These are phyloP conservation scores for Coemansia javaensis DNA, from an alignment of 192 early-diverging fungal species.

Conservation along the genomic window DNA sequence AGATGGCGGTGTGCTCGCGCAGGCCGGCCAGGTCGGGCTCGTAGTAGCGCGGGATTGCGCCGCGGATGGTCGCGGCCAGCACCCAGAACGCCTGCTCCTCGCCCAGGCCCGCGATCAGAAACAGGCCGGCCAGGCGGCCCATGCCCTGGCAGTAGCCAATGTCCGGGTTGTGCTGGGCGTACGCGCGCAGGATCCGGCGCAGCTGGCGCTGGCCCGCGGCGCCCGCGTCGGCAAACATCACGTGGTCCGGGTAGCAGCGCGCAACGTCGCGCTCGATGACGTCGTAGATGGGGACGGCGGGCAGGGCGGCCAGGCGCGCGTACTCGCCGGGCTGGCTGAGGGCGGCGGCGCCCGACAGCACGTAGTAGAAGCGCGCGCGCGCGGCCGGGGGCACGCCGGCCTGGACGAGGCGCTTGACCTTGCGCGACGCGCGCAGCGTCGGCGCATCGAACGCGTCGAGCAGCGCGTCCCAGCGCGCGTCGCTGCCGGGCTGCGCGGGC, in stretches of 20 bases:
- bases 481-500: slow-evolving; percentile 14
- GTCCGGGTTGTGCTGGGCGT: slow-evolving; percentile 77
- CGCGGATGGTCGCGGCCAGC: slow-evolving; percentile 68
- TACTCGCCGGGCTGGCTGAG: slow-evolving; percentile 23
- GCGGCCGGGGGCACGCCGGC: slow-evolving; percentile 24
- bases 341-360: slow-evolving; percentile 22
- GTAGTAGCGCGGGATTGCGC: slow-evolving; percentile 77
- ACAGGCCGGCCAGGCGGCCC: slow-evolving; percentile 86
- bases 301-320: slow-evolving; percentile 17
- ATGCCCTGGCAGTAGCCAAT: slow-evolving; percentile 97
- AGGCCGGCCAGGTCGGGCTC: slow-evolving; percentile 67
- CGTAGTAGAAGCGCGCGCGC: slow-evolving; percentile 41
- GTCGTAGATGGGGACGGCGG: slow-evolving; percentile 63
- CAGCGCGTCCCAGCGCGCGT: slow-evolving; percentile 32
- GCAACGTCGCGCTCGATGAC: slow-evolving; percentile 87
- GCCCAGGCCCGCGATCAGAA: slow-evolving; percentile 77
- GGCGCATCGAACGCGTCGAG: slow-evolving; percentile 29
- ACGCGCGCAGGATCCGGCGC: slow-evolving; percentile 73
- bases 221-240: slow-evolving; percentile 65
- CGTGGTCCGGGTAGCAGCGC: slow-evolving; percentile 86
- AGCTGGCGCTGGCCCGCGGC: slow-evolving; percentile 75
- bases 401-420: slow-evolving; percentile 48
- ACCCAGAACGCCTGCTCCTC: slow-evolving; percentile 90
- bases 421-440: slow-evolving; percentile 40
- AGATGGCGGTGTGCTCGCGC: slow-evolving; percentile 74